Evolutionary conservation across 305 asterid species (phyloP).

Genomic region (Fraxinus albicans): DNA sequence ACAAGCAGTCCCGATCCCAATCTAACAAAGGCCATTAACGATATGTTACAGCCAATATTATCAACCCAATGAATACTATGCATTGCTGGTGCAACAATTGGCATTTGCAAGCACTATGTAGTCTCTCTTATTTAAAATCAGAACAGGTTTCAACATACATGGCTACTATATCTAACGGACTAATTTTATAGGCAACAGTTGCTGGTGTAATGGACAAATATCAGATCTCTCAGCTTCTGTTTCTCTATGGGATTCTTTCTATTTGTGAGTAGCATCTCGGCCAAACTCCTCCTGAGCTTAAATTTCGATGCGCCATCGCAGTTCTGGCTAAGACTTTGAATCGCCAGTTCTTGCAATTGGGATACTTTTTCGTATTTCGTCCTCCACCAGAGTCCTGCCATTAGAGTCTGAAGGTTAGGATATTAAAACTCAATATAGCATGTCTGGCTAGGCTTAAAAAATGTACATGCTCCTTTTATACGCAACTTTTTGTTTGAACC

Average conservation of each 20-base stretch:
- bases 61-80: no score
- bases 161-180: no score
- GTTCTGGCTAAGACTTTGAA: slow-evolving; percentile 56
- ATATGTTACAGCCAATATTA: no score
- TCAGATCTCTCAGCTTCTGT: slow-evolving; percentile 32
- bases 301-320: slow-evolving; percentile 52
- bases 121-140: no score
- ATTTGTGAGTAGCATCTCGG: slow-evolving; percentile 29
- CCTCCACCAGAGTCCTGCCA: slow-evolving; percentile 84
- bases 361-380: slow-evolving; percentile 42
- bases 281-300: slow-evolving; percentile 43
- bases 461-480: neutral
- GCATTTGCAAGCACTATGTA: no score
- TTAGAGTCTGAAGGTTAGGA: neutral
- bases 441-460: neutral
- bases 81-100: no score
- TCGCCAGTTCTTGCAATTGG: slow-evolving; percentile 50
- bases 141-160: no score
- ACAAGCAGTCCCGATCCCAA: no score
- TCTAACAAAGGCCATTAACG: no score
- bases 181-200: no score
- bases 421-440: neutral
- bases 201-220: slow-evolving; percentile 37
- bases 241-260: slow-evolving; percentile 31
- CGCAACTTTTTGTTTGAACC: neutral